Evolutionary conservation across 2,329 filamentous ascomycete species (phyloP).

Genomic region (Ustulina deusta): DNA sequence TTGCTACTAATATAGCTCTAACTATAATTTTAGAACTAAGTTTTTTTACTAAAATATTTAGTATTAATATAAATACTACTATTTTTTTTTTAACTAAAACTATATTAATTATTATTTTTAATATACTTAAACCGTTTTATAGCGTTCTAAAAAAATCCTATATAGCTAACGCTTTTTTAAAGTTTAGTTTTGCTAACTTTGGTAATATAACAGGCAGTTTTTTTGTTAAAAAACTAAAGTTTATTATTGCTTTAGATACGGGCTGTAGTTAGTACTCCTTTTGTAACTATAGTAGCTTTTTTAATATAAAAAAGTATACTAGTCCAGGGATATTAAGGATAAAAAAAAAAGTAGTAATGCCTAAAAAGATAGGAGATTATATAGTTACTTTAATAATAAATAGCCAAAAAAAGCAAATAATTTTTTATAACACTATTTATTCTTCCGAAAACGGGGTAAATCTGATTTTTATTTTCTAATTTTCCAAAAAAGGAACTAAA

Average conservation of each 20-base stretch:
- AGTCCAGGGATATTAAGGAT: neutral
- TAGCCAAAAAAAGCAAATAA: neutral
- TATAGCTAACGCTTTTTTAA: no score
- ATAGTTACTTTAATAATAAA: neutral
- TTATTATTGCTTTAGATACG: neutral
- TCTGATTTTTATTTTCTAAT: neutral
- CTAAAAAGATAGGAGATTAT: neutral
- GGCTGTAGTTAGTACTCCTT: neutral
- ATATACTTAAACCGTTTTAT: no score
- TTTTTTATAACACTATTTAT: neutral
- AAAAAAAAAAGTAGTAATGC: neutral
- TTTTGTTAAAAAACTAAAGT: neutral
- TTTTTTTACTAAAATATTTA: no score
- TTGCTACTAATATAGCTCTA: neutral
- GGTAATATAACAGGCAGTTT: no score
- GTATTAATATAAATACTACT: no score
- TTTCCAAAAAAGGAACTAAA: neutral
- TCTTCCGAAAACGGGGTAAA: neutral
- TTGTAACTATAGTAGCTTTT: neutral
- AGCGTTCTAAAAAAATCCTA: no score
- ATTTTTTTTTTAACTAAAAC: no score
- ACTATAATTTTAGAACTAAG: no score
- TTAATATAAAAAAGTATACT: neutral
- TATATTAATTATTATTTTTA: no score
- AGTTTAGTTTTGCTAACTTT: no score